Base-by-base conservation (phyloP, 106 monocot genomes). In the Gastrodia elata region DNA sequence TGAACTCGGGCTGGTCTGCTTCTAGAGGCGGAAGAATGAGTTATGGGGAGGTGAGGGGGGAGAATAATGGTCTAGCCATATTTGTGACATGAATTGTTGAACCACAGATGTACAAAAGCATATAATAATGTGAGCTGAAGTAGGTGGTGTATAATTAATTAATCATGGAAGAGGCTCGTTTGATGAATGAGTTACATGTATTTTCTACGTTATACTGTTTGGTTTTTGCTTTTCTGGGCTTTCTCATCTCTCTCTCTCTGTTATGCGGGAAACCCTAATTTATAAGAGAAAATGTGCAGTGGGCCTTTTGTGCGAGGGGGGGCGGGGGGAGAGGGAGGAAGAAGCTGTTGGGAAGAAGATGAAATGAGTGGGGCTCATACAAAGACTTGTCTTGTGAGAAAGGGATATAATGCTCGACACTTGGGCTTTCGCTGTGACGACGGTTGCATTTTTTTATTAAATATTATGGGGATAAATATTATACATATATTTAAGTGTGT, bases 41-140 rank as follows among this genome's bases (percentile, higher is more conserved):
- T 18, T 67, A n/a, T 37, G n/a, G 38, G 67, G 67, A 67, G 36
- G 61, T 2, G 61, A 32, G 11, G 7, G 61, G 11, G 27, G 32
- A 67, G 37, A 36, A n/a, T 13, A 67, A 36, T 67, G 38, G 67
- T 38, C 67, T 67, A 67, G 20, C 37, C 67, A 67, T 67, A 67
- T 67, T 67, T 18, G 67, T 61, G 61, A 61, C 61, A 61, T 32
- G 61, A 61, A 61, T 61, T 27, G 61, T 61, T 27, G 61, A 61
- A 61, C 61, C 61, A 32, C 32, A 32, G 61, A 61, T 13, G 61
- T 32, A 61, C 30, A 61, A 32, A 11, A 30, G 32, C 32, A 61
- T 13, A 61, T 61, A 27, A 61, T 61, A 61, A 61, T 61, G 22
- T 52, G 22, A 22, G 22, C 22, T n/a, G 52, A 52, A 52, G 52